A percentile compares a stretch with the other conserved stretches of the same genome.
Evolutionary conservation across 495 filamentous ascomycete species (phyloP).

Genomic region (Opeltia flavorubescens): DNA sequence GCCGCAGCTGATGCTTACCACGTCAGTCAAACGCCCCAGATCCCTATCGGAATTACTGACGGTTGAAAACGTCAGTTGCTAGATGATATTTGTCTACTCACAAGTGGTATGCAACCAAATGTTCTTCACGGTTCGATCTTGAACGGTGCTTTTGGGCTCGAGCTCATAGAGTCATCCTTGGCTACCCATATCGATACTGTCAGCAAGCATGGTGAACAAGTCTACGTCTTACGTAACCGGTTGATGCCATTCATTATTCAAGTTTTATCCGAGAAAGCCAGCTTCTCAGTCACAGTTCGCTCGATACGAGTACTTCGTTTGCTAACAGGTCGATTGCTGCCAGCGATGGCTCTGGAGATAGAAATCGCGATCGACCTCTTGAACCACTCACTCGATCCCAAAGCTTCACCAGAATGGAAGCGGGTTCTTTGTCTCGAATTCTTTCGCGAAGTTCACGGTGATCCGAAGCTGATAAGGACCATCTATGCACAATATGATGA

Average conservation of each 20-base stretch:
- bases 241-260: slow-evolving; percentile 74
- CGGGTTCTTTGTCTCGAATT: slow-evolving; percentile 82
- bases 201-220: slow-evolving; percentile 62
- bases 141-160: slow-evolving; percentile 68
- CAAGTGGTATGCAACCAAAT: slow-evolving; percentile 66
- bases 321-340: slow-evolving; percentile 60
- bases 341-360: slow-evolving; percentile 61
- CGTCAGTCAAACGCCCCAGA: slow-evolving; percentile 23
- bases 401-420: slow-evolving; percentile 65
- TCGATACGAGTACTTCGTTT: slow-evolving; percentile 69
- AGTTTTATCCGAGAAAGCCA: slow-evolving; percentile 59
- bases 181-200: slow-evolving; percentile 74
- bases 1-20: slow-evolving; percentile 80
- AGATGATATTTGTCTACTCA: slow-evolving; percentile 77
- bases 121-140: slow-evolving; percentile 65
- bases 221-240: slow-evolving; percentile 59
- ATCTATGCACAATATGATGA: slow-evolving; percentile 73
- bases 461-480: slow-evolving; percentile 59
- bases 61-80: slow-evolving; percentile 41
- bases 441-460: slow-evolving; percentile 68
- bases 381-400: slow-evolving; percentile 78
- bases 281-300: slow-evolving; percentile 73
- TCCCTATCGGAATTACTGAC: slow-evolving; percentile 3
- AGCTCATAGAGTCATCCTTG: slow-evolving; percentile 80
- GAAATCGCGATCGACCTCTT: slow-evolving; percentile 75